Percentiles rank a stretch among this genome's conserved stretches.
phyloP scores from a whole-genome alignment of 2,329 filamentous ascomycete genomes.

The Spiromastix sp. region DNA sequence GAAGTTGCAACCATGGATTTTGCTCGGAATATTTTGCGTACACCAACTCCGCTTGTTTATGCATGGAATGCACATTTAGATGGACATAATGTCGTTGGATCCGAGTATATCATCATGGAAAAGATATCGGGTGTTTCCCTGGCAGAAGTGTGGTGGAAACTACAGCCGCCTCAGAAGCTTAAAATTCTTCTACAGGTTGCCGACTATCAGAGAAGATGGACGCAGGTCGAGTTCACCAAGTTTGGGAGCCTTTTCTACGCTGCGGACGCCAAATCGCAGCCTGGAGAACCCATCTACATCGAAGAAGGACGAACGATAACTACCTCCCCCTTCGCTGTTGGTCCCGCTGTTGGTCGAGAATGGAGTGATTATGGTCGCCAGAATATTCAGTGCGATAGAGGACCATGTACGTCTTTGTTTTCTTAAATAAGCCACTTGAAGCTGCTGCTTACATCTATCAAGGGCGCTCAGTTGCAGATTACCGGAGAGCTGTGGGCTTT shows the following conservation, averaged over 20 bases:
- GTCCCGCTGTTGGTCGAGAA: constrained; percentile 18
- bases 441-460: neutral
- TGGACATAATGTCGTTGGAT: constrained; percentile 20
- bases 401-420: constrained; percentile 5
- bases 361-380: constrained; percentile 16
- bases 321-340: constrained; percentile 16
- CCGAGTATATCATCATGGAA: constrained; percentile 29
- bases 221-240: constrained; percentile 3
- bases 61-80: neutral
- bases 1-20: constrained; percentile 30
- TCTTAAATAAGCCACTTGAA: neutral
- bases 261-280: neutral
- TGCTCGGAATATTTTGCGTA: neutral
- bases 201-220: constrained; percentile 6
- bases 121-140: constrained; percentile 17
- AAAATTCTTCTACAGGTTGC: constrained; percentile 4
- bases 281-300: constrained; percentile 4
- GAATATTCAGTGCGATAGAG: constrained; percentile 4
- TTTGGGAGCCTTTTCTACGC: constrained; percentile 8
- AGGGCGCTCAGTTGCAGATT: constrained; percentile 1
- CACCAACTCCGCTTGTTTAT: constrained; percentile 1
- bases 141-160: constrained; percentile 17
- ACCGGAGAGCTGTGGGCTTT: constrained; percentile 4
- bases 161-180: constrained; percentile 2
- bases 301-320: neutral